Evolutionary conservation across 1,139 yeast species (phyloP), one percentile per base, ranked within the genome.

Genomic region (Nadsonia commutata): DNA sequence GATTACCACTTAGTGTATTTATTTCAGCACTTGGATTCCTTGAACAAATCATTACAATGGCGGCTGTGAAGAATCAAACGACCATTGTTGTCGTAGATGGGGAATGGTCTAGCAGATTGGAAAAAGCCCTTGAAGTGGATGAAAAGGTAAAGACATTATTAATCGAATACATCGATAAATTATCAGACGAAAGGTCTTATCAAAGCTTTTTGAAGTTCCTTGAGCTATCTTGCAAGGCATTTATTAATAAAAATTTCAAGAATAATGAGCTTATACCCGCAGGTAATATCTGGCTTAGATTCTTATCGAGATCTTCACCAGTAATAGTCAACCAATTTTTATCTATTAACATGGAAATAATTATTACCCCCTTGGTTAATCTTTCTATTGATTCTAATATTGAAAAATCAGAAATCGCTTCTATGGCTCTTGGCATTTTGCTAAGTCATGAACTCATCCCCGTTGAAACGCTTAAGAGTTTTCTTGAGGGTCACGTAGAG

Each of bases 51-150:
- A 57, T 85, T 31, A 77, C 80, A 0, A 78, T 82, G 74, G 74
- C 80, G 49, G 72, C 93, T 0, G 63, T 76, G 2, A 53, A 58
- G 8, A 73, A 67, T 0, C 63, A 69, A 20, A 55, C 63, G 1
- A 78, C 90, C 0, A 78, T 79, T 2, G 58, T 83, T 43, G 73
- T 73, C 0, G 62, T 71, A 18, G 95, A 84, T 57, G 82, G 78
- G 50, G 79, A 81, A 42, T 86, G 95, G 95, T 66, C 68, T 3
- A 63, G 72, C 0, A 69, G 90, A 53, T 56, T 83, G 21, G 86
- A 80, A n/a, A 81, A 77, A 45, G 84, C 93, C 0, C 46, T 82
- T 5, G 80, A 75, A 41, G 65, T 72, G 37, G 94, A 85, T 54
- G 67, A 67, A 2, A 56, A 54, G 1, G 83, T 82, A 1, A 63